Evolutionary conservation across 2,329 filamentous ascomycete species (phyloP).

Genomic region (Pseudogymnoascus sp.): DNA sequence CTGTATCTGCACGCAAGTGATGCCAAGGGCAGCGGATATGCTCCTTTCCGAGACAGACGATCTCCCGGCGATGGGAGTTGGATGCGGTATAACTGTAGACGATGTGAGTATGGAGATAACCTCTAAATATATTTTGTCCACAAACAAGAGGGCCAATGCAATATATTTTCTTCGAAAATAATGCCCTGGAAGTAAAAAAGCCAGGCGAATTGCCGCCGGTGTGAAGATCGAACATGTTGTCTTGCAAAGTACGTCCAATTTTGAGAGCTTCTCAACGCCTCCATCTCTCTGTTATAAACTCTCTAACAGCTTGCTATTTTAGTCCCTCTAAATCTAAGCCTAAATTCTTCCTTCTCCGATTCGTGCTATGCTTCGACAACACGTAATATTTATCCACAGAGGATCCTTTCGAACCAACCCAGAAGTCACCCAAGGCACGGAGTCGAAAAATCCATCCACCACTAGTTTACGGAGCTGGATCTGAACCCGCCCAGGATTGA

Average conservation of each 20-base stretch:
- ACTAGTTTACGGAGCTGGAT: not conserved
- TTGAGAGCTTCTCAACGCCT: not conserved
- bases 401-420: not conserved
- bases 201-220: not conserved
- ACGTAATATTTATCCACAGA: not conserved
- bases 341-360: not conserved
- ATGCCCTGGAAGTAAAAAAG: not conserved
- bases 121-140: not conserved
- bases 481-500: not conserved
- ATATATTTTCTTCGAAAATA: not conserved
- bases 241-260: not conserved
- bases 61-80: not conserved
- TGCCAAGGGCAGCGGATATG: not conserved
- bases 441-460: not conserved
- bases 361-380: not conserved
- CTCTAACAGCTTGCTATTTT: not conserved
- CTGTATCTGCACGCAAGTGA: not conserved
- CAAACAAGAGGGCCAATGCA: not conserved
- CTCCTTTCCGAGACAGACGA: not conserved
- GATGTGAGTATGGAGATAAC: not conserved
- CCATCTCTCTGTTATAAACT: not conserved
- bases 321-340: not conserved
- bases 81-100: not conserved
- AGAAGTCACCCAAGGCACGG: not conserved
- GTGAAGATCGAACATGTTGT: not conserved